These are phyloP conservation scores for Scheffersomyces illinoinensis DNA, from an alignment of 1,139 yeast genomes.

Conservation along the genomic window DNA sequence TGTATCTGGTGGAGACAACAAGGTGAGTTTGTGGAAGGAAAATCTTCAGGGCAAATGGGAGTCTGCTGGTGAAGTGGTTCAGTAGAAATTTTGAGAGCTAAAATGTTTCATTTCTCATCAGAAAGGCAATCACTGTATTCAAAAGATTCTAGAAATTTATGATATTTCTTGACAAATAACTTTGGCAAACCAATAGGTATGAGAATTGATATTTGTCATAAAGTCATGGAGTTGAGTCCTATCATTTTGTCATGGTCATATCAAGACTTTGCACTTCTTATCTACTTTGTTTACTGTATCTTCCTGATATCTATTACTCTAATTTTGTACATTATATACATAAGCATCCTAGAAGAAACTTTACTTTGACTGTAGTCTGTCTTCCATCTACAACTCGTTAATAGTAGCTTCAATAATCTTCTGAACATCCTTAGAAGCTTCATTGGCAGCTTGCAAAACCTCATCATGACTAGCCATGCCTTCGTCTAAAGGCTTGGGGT, in stretches of 20 bases:
- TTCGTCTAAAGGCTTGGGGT: conserved; percentile 54
- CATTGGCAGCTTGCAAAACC: conserved; percentile 79
- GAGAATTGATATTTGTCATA: not conserved
- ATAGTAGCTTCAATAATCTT: conserved; percentile 65
- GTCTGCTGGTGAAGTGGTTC: conserved; percentile 91
- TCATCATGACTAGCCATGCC: conserved; percentile 92
- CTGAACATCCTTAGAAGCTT: conserved; percentile 81
- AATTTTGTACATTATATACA: not conserved
- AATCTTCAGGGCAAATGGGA: conserved; percentile 94
- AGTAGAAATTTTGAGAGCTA: conserved; percentile 31
- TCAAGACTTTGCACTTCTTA: not conserved
- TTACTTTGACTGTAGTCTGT: not conserved
- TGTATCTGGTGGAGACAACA: conserved; percentile 93
- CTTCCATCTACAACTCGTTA: conserved; percentile 34
- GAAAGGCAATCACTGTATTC: not conserved
- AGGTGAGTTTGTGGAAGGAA: conserved; percentile 96
- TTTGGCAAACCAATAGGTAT: not conserved
- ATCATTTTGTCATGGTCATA: not conserved
- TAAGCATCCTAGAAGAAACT: not conserved
- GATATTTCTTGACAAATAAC: not conserved
- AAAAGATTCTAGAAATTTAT: not conserved
- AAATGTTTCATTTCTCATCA: not conserved
- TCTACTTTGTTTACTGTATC: not conserved
- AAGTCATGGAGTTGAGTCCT: not conserved
- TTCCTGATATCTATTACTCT: not conserved